phyloP scores from a whole-genome alignment of 2,329 filamentous ascomycete species.

The Alternaria infectoria region DNA sequence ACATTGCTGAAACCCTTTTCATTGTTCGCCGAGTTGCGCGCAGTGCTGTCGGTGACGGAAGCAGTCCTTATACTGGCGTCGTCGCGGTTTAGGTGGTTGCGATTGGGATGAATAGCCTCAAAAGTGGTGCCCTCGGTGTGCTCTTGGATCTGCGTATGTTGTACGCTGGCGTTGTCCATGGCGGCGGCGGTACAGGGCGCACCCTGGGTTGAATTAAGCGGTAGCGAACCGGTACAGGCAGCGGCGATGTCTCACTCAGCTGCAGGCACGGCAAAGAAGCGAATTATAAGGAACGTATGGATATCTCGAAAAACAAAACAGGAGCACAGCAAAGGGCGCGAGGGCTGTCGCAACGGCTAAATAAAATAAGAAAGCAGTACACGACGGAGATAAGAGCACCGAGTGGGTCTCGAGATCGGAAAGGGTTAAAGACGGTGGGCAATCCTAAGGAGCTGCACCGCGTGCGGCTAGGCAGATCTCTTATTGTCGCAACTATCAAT shows the following conservation, averaged over 20 bases:
- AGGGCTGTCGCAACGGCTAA: slow-evolving; percentile 12
- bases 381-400: slow-evolving; percentile 17
- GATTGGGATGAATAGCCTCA: slow-evolving; percentile 37
- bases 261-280: slow-evolving; percentile 10
- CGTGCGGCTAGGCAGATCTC: slow-evolving; percentile 12
- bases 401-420: slow-evolving; percentile 10
- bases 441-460: slow-evolving; percentile 7
- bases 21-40: slow-evolving; percentile 28
- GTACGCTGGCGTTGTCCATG: slow-evolving; percentile 36
- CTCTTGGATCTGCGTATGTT: slow-evolving; percentile 26
- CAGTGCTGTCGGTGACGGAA: slow-evolving; percentile 28
- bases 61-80: slow-evolving; percentile 26
- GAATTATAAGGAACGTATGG: slow-evolving; percentile 22
- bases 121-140: slow-evolving; percentile 34
- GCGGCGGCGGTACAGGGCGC: slow-evolving; percentile 22
- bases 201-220: slow-evolving; percentile 14
- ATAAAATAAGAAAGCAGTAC: slow-evolving; percentile 15
- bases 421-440: slow-evolving; percentile 14
- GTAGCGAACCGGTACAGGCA: not conserved
- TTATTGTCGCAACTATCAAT: not conserved
- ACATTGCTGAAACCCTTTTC: slow-evolving; percentile 24
- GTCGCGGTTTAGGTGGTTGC: slow-evolving; percentile 20
- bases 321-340: not conserved
- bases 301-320: slow-evolving; percentile 4
- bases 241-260: slow-evolving; percentile 9